Conservation (phyloP, 2,329 filamentous ascomycete species). For the Hortaea werneckii region DNA sequence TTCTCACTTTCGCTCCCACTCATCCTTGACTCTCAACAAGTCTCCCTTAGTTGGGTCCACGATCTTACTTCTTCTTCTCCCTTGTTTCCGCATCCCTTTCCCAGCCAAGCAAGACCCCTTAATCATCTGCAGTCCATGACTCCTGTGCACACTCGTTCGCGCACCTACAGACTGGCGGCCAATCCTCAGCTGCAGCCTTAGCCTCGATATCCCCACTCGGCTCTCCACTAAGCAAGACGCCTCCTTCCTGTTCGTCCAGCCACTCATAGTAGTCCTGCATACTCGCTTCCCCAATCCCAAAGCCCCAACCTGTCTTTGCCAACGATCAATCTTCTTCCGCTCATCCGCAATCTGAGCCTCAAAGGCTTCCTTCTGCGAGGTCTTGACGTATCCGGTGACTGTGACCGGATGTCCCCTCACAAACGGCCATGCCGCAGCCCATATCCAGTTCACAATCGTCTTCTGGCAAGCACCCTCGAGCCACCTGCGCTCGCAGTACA, state of each 20-base stretch:
- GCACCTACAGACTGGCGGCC: background rate
- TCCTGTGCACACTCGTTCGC: background rate
- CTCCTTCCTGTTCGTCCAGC: constrained; percentile 9
- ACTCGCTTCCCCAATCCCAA: constrained; percentile 1
- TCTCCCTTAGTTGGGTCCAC: too few species aligned
- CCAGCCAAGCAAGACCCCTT: background rate
- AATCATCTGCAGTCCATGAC: constrained; percentile 1
- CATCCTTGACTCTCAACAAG: too few species aligned
- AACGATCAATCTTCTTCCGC: constrained; percentile 8
- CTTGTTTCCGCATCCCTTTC: too few species aligned
- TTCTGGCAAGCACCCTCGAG: constrained; percentile 15
- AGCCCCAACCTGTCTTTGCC: constrained; percentile 4
- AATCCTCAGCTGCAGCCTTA: background rate
- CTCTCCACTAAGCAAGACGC: constrained; percentile 7
- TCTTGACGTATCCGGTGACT: constrained; percentile 17
- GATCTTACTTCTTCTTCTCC: too few species aligned
- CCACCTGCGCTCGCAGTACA: background rate
- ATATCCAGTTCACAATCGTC: constrained; percentile 11
- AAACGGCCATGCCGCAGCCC: constrained; percentile 13
- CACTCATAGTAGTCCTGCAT: constrained; percentile 11
- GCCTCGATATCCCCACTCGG: background rate
- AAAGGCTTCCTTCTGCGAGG: constrained; percentile 14
- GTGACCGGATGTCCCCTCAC: constrained; percentile 15
- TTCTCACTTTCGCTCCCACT: too few species aligned
- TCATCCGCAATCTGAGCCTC: constrained; percentile 6